Percentiles rank a stretch among this genome's conserved stretches.
Evolutionary conservation across 257 asterid genomes (phyloP).

Genomic region (Anisodus acutangulus): DNA sequence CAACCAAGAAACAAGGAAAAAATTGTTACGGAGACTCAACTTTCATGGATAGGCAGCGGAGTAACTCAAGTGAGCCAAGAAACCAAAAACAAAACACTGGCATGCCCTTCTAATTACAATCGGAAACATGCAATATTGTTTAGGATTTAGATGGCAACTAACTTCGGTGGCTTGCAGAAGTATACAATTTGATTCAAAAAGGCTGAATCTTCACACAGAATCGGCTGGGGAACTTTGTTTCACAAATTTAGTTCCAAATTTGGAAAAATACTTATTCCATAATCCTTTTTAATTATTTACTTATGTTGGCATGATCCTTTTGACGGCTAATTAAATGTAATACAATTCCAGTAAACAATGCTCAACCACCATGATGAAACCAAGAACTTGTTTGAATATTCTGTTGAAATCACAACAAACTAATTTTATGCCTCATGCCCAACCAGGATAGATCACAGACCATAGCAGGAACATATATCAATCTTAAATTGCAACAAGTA

Average conservation of each 20-base stretch:
- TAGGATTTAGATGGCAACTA: background rate
- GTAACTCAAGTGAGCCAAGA: background rate
- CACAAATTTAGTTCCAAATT: background rate
- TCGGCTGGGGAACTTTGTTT: background rate
- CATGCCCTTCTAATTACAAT: background rate
- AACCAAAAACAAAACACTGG: background rate
- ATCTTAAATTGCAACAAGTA: conserved; percentile 9
- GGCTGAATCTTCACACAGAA: background rate
- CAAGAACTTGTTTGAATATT: background rate
- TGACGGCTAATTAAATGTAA: background rate
- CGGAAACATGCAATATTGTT: background rate
- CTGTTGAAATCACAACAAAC: background rate
- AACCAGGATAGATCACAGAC: conserved; percentile 5
- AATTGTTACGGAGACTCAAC: background rate
- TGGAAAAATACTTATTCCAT: background rate
- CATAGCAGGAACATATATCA: background rate
- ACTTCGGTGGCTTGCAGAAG: background rate
- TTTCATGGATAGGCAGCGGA: background rate
- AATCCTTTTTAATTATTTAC: background rate
- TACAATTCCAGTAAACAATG: background rate
- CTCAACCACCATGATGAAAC: background rate
- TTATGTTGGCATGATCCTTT: background rate
- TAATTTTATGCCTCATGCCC: background rate
- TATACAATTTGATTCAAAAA: background rate
- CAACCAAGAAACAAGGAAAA: conserved; percentile 19